These are phyloP conservation scores for Aspergillus conjunctus DNA, from an alignment of 495 filamentous ascomycete genomes.

Conservation along the genomic window DNA sequence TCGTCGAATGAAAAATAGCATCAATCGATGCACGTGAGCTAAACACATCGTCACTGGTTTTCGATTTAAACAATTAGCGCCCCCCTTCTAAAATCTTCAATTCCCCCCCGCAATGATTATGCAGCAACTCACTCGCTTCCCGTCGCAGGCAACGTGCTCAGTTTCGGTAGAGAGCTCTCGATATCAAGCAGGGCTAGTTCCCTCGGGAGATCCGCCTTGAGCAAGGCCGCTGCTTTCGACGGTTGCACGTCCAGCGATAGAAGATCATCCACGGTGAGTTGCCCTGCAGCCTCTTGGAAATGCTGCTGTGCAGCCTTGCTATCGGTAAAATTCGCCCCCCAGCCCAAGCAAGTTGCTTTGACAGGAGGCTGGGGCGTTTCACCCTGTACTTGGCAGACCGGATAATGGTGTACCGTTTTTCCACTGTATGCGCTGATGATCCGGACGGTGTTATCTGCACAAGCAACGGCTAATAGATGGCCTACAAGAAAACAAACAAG, in stretches of 20 bases:
- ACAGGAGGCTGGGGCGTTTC: slow-evolving; percentile 26
- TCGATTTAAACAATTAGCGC: too few species aligned
- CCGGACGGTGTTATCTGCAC: slow-evolving; percentile 70
- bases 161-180: slow-evolving; percentile 76
- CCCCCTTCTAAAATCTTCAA: too few species aligned
- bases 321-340: slow-evolving; percentile 69
- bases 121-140: slow-evolving; percentile 39
- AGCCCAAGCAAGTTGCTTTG: slow-evolving; percentile 68
- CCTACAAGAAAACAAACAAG: slow-evolving; percentile 40
- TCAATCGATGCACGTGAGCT: slow-evolving; percentile 70
- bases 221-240: slow-evolving; percentile 42
- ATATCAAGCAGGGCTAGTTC: slow-evolving; percentile 78
- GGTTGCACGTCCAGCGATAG: slow-evolving; percentile 41
- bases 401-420: slow-evolving; percentile 74
- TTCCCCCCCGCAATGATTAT: too few species aligned
- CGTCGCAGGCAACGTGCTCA: slow-evolving; percentile 69
- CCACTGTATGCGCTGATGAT: slow-evolving; percentile 74
- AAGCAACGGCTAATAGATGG: slow-evolving; percentile 74
- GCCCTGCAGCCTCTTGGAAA: slow-evolving; percentile 44
- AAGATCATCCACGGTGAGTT: slow-evolving; percentile 46
- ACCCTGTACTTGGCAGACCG: slow-evolving; percentile 26
- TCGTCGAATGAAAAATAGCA: slow-evolving; percentile 64
- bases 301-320: slow-evolving; percentile 49
- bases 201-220: slow-evolving; percentile 67
- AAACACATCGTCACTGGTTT: slow-evolving; percentile 69